Evolutionary conservation across 192 early-diverging fungal species (phyloP), one percentile per base, ranked within the genome.

Genomic region (Rhizophagus clarus): DNA sequence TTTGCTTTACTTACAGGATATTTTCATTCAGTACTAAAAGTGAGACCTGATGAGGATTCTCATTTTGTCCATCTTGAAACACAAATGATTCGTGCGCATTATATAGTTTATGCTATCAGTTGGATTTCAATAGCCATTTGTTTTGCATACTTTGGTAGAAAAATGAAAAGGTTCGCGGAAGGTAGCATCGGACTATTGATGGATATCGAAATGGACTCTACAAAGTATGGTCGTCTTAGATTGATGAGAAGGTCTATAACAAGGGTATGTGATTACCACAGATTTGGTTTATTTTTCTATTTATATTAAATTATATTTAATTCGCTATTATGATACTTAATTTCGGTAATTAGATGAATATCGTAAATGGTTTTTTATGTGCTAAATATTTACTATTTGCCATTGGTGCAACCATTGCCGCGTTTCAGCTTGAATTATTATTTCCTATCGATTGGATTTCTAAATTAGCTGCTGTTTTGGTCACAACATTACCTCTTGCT

Each of bases 291-390:
- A 11, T 67, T 24, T 17, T 67, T 32, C 9, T 28, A 66, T 6
- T 67, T 17, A 28, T 67, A 31, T 31, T 31, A 12, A 64, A 31
- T 67, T 7, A 28, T 64, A 64, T 64, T 12, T 28, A 26, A 12
- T 66, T 40, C 12, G 26, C 28, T 63, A 63, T 63, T 63, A n/a
- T 28, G 3, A 63, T 63, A 26, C 26, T 10, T 62, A 26, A n/a
- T 62, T 28, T 15, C 4, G 51, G 17, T 56, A 22, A 56, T 56
- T 31, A 67, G 64, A 17, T 67, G 64, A 67, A 67, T 32, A 17
- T 67, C 32, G 31, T 67, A 67, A 67, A 67, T 67, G 64, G n/a
- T 67, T 67, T 67, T 67, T 67, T 67, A 31, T 67, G 64, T 4
- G 64, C 26, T 8, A 67, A 67, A 31, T 67, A 67, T 67, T 28